Evolutionary conservation across 148 eudicot genomes (phyloP), one percentile per base, ranked within the genome.

Genomic region (Polygonum maritimum): DNA sequence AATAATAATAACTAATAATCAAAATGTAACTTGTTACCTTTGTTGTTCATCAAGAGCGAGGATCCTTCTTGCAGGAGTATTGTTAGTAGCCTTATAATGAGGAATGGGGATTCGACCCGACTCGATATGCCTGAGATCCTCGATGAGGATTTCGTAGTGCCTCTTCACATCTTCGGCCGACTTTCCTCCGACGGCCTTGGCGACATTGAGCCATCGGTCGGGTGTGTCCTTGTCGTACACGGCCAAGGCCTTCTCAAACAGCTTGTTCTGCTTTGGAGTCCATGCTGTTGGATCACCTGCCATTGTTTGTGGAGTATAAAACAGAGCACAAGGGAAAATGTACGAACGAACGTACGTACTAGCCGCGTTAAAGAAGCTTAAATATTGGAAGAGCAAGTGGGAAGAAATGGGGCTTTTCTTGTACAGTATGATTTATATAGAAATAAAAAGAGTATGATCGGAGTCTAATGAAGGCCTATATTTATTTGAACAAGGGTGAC

Each of bases 211-310:
- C 78, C 78, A 60, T 6, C 78, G 51, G 39, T 76, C 78, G 0
- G 78, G 78, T 8, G 78, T 76, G 57, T 76, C 78, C 40, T 58
- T 76, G 47, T 76, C 78, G 41, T 76, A 76, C 13, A 76, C 51
- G 0, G 78, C 78, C 36, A 76, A 44, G 2, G 78, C 73, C 38
- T 76, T 63, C 71, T 76, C 71, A 36, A 76, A 76, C 52, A n/a
- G 55, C 71, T 76, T 76, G 78, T 76, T 76, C 54, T 76, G 72
- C 41, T 41, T 41, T 2, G 36, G 35, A 7, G 40, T 76, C 71
- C 78, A 76, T 19, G 69, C 9, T 38, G 69, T 18, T 38, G 69
- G 40, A 55, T 49, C n/a, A 6, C 33, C 26, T 12, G 71, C 76
- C 60, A 49, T 73, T n/a, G 4, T 22, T 47, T 6, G 1, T n/a